Base-by-base conservation (phyloP, 306 rosid genomes). In the Glycyrrhiza uralensis region DNA sequence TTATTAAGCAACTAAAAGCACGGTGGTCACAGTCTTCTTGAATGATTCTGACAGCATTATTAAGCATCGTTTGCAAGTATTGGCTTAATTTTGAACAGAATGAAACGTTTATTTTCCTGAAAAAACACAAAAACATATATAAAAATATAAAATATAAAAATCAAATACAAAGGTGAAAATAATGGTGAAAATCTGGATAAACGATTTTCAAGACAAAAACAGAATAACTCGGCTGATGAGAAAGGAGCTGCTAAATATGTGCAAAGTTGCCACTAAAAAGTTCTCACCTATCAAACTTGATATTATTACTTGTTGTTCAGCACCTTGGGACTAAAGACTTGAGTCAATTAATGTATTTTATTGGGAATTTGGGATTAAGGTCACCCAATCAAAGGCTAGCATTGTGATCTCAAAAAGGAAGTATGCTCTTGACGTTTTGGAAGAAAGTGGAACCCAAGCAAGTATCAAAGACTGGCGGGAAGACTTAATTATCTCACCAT, bases 61-160 rank as follows among this genome's bases (percentile, higher is more conserved):
- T 83, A 66, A 87, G 86, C 86, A 83, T 66, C 80, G 67, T 75
- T 54, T 87, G 76, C 79, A 93, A 56, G 88, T 17, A 62, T 28
- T 74, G 85, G 54, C 86, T 83, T 84, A 90, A 26, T 77, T 84
- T 83, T 14, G 88, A 84, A 65, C 72, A 52, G 72, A 86, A 90
- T 44, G 82, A 41, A 49, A 89, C 84, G 65, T 69, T 79, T 33
- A 59, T 69, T 87, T 86, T 79, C 92, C 97, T 93, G 86, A 68
- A 63, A 85, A 5, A 63, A 57, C 11, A 59, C 13, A 70, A 66
- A 66, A 78, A 17, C 33, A 77, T 24, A 38, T 52, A 59, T 61
- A 61, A 38, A 36, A 62, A 10, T n/a, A n/a, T n/a, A n/a, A n/a
- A n/a, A n/a, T n/a, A n/a, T 57, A 63, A 41, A 42, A 66, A n/a